These are phyloP conservation scores for Eucalyptus brandiana DNA, from an alignment of 345 rosid species.

Conservation along the genomic window DNA sequence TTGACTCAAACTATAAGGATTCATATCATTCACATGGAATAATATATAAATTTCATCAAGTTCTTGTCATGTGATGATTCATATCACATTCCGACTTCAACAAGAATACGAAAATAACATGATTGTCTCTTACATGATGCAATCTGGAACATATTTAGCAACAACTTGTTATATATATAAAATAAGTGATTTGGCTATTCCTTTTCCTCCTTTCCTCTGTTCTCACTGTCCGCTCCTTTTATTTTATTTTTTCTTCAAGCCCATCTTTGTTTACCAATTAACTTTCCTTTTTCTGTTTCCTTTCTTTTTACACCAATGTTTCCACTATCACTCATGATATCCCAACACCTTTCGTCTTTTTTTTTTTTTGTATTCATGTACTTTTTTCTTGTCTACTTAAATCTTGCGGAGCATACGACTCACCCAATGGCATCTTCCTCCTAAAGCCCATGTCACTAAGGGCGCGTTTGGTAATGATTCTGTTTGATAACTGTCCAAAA, in stretches of 20 bases:
- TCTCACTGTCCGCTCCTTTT: too few species aligned
- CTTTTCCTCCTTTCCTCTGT: too few species aligned
- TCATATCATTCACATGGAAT: background rate
- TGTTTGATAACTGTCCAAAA: accelerated
- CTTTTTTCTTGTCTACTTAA: background rate
- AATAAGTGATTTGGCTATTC: background rate
- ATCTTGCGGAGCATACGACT: background rate
- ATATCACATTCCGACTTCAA: background rate
- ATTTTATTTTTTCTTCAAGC: background rate
- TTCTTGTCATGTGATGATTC: background rate
- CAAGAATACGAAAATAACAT: background rate
- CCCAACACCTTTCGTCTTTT: background rate
- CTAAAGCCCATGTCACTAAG: too few species aligned
- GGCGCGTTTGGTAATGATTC: accelerated
- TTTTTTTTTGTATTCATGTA: too few species aligned
- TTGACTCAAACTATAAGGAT: background rate
- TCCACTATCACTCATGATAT: background rate
- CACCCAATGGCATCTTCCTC: too few species aligned
- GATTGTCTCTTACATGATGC: background rate
- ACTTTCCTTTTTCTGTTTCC: background rate
- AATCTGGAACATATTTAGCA: background rate
- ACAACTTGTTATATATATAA: background rate
- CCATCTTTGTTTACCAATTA: background rate
- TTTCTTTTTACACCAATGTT: background rate
- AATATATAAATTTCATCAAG: background rate